Percentiles rank a stretch among this genome's conserved stretches.
These are phyloP conservation scores for Amanita rimosa DNA, from an alignment of 768 basidiomycete species.

Conservation along the genomic window DNA sequence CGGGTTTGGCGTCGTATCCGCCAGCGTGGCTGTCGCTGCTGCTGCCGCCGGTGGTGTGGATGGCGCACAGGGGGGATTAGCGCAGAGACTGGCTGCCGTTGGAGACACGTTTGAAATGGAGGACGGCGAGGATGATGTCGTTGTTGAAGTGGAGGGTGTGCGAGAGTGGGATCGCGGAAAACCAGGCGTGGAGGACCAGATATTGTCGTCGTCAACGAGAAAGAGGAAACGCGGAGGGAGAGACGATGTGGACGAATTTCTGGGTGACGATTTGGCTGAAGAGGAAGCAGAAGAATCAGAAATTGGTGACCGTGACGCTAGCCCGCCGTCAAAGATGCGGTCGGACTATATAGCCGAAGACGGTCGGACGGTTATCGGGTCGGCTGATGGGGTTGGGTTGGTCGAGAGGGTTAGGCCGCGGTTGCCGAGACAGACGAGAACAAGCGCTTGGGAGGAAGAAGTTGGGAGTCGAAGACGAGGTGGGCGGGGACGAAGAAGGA, in stretches of 20 bases:
- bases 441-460: constrained; percentile 4
- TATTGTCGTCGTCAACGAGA: not conserved
- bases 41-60: not conserved
- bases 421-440: constrained; percentile 29
- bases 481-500: constrained; percentile 12
- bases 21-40: not conserved
- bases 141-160: not conserved
- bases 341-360: constrained; percentile 48
- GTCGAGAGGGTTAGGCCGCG: constrained; percentile 35
- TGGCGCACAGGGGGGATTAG: not conserved
- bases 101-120: constrained; percentile 3
- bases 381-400: constrained; percentile 21
- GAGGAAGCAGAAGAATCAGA: constrained; percentile 12
- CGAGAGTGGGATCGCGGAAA: constrained; percentile 6
- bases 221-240: constrained; percentile 21
- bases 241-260: constrained; percentile 42
- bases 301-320: not conserved
- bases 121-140: constrained; percentile 11
- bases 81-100: not conserved
- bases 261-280: constrained; percentile 33
- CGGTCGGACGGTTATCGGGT: constrained; percentile 42
- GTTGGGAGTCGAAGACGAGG: constrained; percentile 11
- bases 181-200: not conserved
- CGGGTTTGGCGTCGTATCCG: not conserved
- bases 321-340: constrained; percentile 46